A percentile compares a stretch with the other conserved stretches of the same genome.
phyloP scores from a whole-genome alignment of 2,329 filamentous ascomycete genomes.

The Spiromastix sp. region DNA sequence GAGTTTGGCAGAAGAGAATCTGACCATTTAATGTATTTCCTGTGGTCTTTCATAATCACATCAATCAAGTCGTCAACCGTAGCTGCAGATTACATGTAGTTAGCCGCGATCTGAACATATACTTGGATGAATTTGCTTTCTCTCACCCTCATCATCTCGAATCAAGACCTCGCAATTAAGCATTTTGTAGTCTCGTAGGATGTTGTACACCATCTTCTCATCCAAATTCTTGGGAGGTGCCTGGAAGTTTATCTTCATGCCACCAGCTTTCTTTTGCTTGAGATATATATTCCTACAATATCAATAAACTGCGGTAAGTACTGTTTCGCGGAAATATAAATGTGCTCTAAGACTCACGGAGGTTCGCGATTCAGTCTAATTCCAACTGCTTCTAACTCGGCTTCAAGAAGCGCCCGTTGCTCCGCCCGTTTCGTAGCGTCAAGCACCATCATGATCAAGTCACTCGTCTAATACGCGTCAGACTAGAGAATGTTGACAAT shows the following conservation, averaged over 20 bases:
- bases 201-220: conserved; percentile 97
- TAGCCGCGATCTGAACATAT: not conserved
- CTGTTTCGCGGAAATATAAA: not conserved
- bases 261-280: conserved; percentile 88
- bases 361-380: conserved; percentile 87
- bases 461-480: conserved; percentile 55
- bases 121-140: no score
- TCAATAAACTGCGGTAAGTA: not conserved
- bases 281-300: conserved; percentile 82
- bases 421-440: conserved; percentile 96
- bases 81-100: conserved; percentile 34
- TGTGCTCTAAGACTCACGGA: conserved; percentile 48
- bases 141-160: conserved; percentile 72
- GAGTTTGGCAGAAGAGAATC: conserved; percentile 20
- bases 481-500: not conserved
- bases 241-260: conserved; percentile 98
- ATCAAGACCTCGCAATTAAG: conserved; percentile 94
- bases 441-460: conserved; percentile 91
- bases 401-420: conserved; percentile 79
- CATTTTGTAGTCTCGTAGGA: conserved; percentile 96
- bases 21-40: conserved; percentile 82
- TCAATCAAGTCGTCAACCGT: conserved; percentile 99
- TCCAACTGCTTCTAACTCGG: conserved; percentile 87
- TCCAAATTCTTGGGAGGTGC: conserved; percentile 80
- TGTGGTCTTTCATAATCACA: conserved; percentile 97